phyloP scores from a whole-genome alignment of 2,329 filamentous ascomycete genomes.

The Fusarium sp. region DNA sequence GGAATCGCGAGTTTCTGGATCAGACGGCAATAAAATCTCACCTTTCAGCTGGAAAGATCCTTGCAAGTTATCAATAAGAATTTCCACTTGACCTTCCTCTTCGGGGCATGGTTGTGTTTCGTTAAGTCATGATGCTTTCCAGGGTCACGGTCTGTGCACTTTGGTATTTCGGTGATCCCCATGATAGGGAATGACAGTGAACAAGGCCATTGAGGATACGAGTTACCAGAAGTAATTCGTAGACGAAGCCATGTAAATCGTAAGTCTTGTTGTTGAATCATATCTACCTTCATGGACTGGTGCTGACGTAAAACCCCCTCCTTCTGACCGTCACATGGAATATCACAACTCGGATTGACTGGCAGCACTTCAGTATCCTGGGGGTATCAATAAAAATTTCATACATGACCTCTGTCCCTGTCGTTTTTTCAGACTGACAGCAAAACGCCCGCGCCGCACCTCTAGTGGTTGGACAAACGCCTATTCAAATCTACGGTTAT shows the following conservation, averaged over 20 bases:
- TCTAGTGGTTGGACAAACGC: conserved; percentile 49
- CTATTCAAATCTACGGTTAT: conserved; percentile 48
- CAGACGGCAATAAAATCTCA: conserved; percentile 1
- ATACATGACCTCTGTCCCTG: conserved; percentile 45
- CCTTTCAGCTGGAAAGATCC: conserved; percentile 18
- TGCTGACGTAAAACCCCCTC: conserved; percentile 5
- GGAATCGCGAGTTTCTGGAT: not conserved
- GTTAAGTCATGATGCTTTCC: conserved; percentile 18
- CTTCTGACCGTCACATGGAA: not conserved
- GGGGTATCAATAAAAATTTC: conserved; percentile 44
- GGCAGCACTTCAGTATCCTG: conserved; percentile 45
- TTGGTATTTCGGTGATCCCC: conserved; percentile 18
- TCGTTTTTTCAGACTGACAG: conserved; percentile 32
- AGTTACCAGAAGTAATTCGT: not conserved
- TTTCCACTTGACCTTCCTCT: conserved; percentile 14
- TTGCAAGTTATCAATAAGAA: not conserved
- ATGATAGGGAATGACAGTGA: not conserved
- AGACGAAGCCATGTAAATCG: no score
- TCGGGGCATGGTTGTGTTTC: conserved; percentile 7
- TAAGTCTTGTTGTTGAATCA: no score
- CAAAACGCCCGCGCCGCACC: conserved; percentile 48
- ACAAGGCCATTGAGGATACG: not conserved
- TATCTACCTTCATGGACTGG: not conserved
- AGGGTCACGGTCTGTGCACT: conserved; percentile 16
- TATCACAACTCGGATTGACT: conserved; percentile 26